Base-by-base conservation (phyloP, 345 rosid species). In the Boechera divaricarpa region DNA sequence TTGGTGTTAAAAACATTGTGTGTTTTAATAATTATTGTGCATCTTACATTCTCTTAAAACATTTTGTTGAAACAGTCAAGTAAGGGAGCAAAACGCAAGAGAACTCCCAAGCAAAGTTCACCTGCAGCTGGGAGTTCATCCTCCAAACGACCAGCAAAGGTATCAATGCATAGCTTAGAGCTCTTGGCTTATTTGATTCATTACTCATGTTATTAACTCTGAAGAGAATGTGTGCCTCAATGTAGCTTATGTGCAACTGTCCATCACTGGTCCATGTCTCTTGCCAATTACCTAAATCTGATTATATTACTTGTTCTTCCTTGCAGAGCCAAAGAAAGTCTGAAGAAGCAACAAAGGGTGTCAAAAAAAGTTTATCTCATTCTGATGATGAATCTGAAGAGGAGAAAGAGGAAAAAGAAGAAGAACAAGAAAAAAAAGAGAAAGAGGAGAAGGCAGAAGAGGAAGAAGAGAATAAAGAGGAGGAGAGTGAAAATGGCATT, bases 71-170 rank as follows among this genome's bases (percentile, higher is more conserved):
- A 57, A 53, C 83, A 92, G 98, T 81, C 85, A 72, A 85, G 84
- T 52, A 84, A 76, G 78, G 86, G 86, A 81, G 84, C 78, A 76
- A 94, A 94, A 83, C 95, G 97, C 77, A 90, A 87, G 86, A 84
- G 93, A 80, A 82, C 53, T 38, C 74, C 76, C 41, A 94, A 83
- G 83, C 72, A 72, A 69, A 81, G 82, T 70, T 80, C 90, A 53
- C 62, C 85, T 67, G 65, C 67, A 38, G 72, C 67, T 57, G 81
- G 81, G 32, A 70, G 59, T 70, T 77, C 80, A 63, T 70, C 80
- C 56, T 77, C 77, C 67, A 77, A 38, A 57, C 72, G 73, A 65
- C 71, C 81, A 29, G 67, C 67, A 4, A 77, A 77, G 77, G 81
- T 77, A 77, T 7, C 26, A 77, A 3, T 63, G 71, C 66, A 31